Evolutionary conservation across 306 rosid species (phyloP), one percentile per base, ranked within the genome.

Genomic region (Hippophae tibetana): DNA sequence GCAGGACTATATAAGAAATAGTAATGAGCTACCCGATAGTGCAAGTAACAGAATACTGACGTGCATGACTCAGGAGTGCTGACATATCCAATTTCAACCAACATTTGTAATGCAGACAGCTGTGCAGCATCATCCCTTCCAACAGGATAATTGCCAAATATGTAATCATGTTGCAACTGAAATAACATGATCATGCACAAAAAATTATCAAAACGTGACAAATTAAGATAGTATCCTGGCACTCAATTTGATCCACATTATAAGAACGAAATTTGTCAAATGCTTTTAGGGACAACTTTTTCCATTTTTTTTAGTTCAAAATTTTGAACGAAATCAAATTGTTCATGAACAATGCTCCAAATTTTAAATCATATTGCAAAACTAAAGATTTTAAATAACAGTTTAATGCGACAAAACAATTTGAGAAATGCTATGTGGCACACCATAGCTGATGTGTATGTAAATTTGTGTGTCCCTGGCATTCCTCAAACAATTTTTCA

Each of bases 91-190:
- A 90, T 90, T 76, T 90, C 94, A 63, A 86, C 95, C 63, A 86
- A 74, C 62, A 86, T 86, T 74, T 90, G 97, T 74, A 90, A 70
- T 56, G 97, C 95, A 60, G 97, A 90, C 59, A 90, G 82, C 76
- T 82, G 89, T 8, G 94, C 82, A 56, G 97, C 95, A 73, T 90
- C 97, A 7, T 86, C 97, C 53, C 90, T 82, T 75, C 97, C 95
- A 66, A 90, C 86, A 58, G 97, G 97, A 77, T 86, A 90, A 67
- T 90, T 86, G 7, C 97, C 97, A 78, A 81, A 74, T 74, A 86
- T 77, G 74, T 90, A 90, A 83, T 90, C 97, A 74, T 86, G 95
- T 57, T 90, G 97, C 75, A 90, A 72, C 97, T 90, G 97, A 40
- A 75, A 73, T 46, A 68, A 73, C 6, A 71, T 67, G 69, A 55